These are phyloP conservation scores for Diaporthe sp. DNA, from an alignment of 2,329 filamentous ascomycete genomes.

Conservation along the genomic window DNA sequence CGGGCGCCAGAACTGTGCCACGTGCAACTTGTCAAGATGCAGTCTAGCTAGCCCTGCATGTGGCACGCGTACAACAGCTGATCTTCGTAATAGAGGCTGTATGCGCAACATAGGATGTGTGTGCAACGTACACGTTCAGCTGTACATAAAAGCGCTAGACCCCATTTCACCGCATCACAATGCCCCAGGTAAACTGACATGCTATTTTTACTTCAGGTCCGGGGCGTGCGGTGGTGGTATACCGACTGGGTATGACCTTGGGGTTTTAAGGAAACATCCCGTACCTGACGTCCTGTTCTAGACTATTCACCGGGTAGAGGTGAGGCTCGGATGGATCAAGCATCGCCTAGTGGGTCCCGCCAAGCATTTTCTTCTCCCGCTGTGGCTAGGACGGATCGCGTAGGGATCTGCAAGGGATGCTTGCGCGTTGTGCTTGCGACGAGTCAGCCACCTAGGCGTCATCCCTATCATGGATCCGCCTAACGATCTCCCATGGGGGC, in stretches of 20 bases:
- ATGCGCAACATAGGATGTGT: not conserved
- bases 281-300: not conserved
- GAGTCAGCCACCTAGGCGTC: conserved; percentile 18
- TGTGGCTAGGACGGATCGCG: not conserved
- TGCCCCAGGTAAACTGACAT: not conserved
- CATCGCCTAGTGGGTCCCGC: not conserved
- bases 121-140: conserved; percentile 8
- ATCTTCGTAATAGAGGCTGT: not conserved
- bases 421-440: conserved; percentile 25
- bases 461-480: conserved; percentile 21
- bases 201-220: conserved; percentile 1
- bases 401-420: conserved; percentile 18
- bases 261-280: not conserved
- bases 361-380: conserved; percentile 19
- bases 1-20: not conserved
- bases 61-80: not conserved
- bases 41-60: not conserved
- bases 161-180: not conserved
- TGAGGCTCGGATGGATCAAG: conserved; percentile 8
- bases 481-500: not conserved
- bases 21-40: not conserved
- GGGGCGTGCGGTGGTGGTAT: not conserved
- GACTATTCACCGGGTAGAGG: not conserved
- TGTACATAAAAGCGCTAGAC: not conserved
- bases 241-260: not conserved